phyloP scores from a whole-genome alignment of 1,284 basidiomycete genomes.

The Ceratobasidium sp. region DNA sequence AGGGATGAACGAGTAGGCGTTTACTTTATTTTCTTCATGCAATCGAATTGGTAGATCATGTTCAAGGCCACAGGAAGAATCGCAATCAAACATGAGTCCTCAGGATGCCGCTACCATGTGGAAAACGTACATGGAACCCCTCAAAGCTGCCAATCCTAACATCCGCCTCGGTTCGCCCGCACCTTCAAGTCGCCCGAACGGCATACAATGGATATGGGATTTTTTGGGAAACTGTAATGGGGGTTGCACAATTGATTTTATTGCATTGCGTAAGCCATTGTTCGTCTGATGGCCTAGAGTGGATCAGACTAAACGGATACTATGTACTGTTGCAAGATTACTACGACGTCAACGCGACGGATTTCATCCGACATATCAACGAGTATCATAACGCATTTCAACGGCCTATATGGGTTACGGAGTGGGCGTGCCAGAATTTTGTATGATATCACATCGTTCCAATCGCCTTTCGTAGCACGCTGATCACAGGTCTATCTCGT shows the following conservation, averaged over 20 bases:
- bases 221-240: constrained; percentile 60
- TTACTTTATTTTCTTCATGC: not conserved
- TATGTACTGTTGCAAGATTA: too few relatives aligned
- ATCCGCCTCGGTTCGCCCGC: constrained; percentile 62
- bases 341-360: constrained; percentile 43
- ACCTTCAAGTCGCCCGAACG: constrained; percentile 59
- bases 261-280: too few relatives aligned
- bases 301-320: too few relatives aligned
- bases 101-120: constrained; percentile 54
- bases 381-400: constrained; percentile 36
- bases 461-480: not conserved
- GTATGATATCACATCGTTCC: not conserved
- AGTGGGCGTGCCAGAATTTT: constrained; percentile 49
- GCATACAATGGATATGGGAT: constrained; percentile 61
- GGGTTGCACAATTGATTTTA: constrained; percentile 62
- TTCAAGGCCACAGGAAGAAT: constrained; percentile 26
- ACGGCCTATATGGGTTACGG: constrained; percentile 48
- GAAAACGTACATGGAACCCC: constrained; percentile 53
- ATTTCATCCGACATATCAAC: constrained; percentile 46
- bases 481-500: not conserved
- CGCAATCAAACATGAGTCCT: constrained; percentile 37
- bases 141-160: constrained; percentile 52
- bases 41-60: constrained; percentile 1
- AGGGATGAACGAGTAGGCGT: constrained; percentile 57
- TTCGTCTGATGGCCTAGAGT: too few relatives aligned